Evolutionary conservation across 345 rosid species (phyloP), one percentile per base, ranked within the genome.

Genomic region (Brassica carinata): DNA sequence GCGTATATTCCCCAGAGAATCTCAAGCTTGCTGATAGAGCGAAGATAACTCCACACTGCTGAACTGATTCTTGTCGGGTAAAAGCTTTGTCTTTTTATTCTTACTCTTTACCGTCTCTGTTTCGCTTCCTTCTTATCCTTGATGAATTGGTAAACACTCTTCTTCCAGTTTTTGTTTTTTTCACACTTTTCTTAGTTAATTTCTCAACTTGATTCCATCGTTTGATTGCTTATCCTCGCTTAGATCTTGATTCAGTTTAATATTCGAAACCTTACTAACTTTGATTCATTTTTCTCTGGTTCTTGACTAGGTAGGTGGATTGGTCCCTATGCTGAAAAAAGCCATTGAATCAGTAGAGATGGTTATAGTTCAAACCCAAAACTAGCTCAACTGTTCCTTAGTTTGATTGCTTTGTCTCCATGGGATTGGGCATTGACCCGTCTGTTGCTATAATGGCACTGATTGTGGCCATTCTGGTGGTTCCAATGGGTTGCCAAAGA

Each of bases 401-500:
- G 45, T 55, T 67, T 53, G 74, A 61, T 74, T 33, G 33, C 55
- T 8, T 62, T 80, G 57, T 51, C 66, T 43, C 58, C 8, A 53
- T 53, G 58, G 58, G 58, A 53, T 5, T 53, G 29, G 17, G 65
- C n/a, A 29, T 63, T 58, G 79, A 51, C 15, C 43, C 34, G 34
- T 53, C 1, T 74, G 18, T 75, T 33, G 83, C 59, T 63, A 1
- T 75, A 63, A 64, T 9, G 62, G 61, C 67, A 70, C 55, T 85
- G 27, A 18, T 83, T 71, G 18, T 82, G 86, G 73, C 33, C 34
- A 19, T 73, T 71, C 51, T 77, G 43, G 77, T 63, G 78, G 69
- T 74, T 83, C 78, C 81, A 67, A 69, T 83, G 67, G 26, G 27
- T 77, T 77, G 81, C 82, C 73, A 81, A 58, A 84, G 82, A 76